Conservation (phyloP, 2,329 filamentous ascomycete genomes). For the Talaromyces sp. region DNA sequence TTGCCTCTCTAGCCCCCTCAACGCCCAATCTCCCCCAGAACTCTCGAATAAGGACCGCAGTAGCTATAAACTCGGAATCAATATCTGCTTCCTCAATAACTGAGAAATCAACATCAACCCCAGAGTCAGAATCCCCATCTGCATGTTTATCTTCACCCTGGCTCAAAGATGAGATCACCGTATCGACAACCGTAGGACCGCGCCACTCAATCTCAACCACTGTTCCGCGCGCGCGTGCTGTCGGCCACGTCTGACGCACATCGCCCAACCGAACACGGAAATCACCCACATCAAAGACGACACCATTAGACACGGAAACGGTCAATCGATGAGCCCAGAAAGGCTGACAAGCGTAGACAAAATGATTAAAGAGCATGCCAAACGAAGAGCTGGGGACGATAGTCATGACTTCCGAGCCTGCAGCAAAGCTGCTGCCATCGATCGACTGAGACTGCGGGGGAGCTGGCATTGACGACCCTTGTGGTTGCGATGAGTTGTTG, state of each 20-base stretch:
- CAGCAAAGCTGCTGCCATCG: background rate
- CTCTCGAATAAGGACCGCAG: slow-evolving; percentile 42
- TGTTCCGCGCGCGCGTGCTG: slow-evolving; percentile 41
- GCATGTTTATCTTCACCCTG: background rate
- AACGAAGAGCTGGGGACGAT: slow-evolving; percentile 40
- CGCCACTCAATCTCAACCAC: slow-evolving; percentile 50
- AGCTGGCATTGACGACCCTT: background rate
- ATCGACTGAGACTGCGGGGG: background rate
- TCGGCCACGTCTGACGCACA: slow-evolving; percentile 44
- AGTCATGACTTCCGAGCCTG: slow-evolving; percentile 31
- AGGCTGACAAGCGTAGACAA: slow-evolving; percentile 44
- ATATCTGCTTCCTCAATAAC: slow-evolving; percentile 41
- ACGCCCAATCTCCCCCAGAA: slow-evolving; percentile 45
- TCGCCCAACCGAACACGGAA: slow-evolving; percentile 48
- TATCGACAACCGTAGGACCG: slow-evolving; percentile 38
- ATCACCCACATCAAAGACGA: slow-evolving; percentile 46
- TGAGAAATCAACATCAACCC: slow-evolving; percentile 30
- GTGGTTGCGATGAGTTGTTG: background rate
- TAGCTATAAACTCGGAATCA: slow-evolving; percentile 40
- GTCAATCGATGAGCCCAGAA: slow-evolving; percentile 48
- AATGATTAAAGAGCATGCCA: slow-evolving; percentile 42
- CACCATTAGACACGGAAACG: slow-evolving; percentile 37
- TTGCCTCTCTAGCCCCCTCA: slow-evolving; percentile 43
- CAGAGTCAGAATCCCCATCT: slow-evolving; percentile 24
- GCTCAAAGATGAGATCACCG: slow-evolving; percentile 16